Evolutionary conservation across 768 basidiomycete species (phyloP).

Genomic region (Cytidiella melzeri): DNA sequence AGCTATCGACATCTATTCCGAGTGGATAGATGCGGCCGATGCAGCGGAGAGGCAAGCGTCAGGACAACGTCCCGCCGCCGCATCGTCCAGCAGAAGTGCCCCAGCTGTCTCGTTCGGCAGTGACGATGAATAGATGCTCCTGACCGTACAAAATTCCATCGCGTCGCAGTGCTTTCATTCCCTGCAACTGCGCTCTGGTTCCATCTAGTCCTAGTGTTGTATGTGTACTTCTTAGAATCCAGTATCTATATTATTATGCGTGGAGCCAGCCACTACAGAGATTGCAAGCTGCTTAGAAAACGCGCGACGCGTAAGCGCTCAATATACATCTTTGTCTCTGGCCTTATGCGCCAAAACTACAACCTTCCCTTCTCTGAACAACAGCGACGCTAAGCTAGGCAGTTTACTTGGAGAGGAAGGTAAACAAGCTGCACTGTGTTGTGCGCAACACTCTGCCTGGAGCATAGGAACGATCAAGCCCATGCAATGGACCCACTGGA

Average conservation of each 20-base stretch:
- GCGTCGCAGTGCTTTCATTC: too few relatives aligned
- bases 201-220: not conserved
- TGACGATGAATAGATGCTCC: conserved; percentile 41
- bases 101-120: conserved; percentile 34
- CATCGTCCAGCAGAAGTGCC: conserved; percentile 45
- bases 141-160: not conserved
- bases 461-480: too few relatives aligned
- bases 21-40: conserved; percentile 88
- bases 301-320: not conserved
- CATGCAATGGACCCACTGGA: conserved; percentile 78
- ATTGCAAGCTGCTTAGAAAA: too few relatives aligned
- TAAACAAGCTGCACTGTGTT: too few relatives aligned
- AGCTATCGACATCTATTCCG: conserved; percentile 84
- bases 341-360: not conserved
- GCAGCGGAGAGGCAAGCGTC: conserved; percentile 64
- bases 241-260: not conserved
- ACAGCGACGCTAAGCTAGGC: not conserved
- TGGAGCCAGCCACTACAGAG: too few relatives aligned
- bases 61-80: conserved; percentile 41
- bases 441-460: too few relatives aligned
- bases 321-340: not conserved
- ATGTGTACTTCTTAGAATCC: not conserved
- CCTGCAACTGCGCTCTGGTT: too few relatives aligned
- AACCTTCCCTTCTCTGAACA: not conserved
- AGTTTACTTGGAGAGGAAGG: too few relatives aligned